Evolutionary conservation across 2,329 filamentous ascomycete genomes (phyloP), one percentile per base, ranked within the genome.

Genomic region (Fusarium guadeloupense): DNA sequence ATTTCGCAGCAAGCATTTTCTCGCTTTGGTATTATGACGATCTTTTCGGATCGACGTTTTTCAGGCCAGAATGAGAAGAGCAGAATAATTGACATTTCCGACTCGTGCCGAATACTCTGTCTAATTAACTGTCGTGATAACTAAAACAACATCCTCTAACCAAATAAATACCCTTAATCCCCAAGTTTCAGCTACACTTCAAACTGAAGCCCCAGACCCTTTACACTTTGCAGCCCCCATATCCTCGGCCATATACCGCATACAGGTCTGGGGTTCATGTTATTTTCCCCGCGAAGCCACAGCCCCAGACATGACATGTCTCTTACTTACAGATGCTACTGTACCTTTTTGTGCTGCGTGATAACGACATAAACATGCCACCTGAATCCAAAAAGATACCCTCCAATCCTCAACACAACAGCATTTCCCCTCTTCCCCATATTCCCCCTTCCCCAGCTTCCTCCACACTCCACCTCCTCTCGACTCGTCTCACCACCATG

Each of bases 401-500:
- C 37, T 25, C 23, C 28, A 34, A 25, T 28, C 44, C 44, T 35
- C 38, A 38, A 20, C 25, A 30, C n/a, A 12, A 35, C 31, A 19
- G 14, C 34, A 21, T 14, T 10, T 12, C 25, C 10, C 25, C 53
- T 41, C 45, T 59, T 54, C 48, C 54, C 49, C 55, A n/a, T 48
- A 41, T 56, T 60, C 59, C 59, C 59, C 48, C 44, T 33, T 34
- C 25, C 25, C 25, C 33, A 44, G n/a, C n/a, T n/a, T 38, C 46
- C 60, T 59, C 41, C 59, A 63, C 44, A 62, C 46, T 58, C 56
- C 47, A 57, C 51, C 44, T 35, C 30, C 38, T 16, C 41, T 50
- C 52, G 28, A 50, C 57, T 47, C 25, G 42, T 63, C 59, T 59
- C 59, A 59, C 59, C 40, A 62, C 38, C 37, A 35, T 58, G 45